Evolutionary conservation across 2,329 filamentous ascomycete species (phyloP), one percentile per base, ranked within the genome.

Genomic region (Aspergillus melleus): DNA sequence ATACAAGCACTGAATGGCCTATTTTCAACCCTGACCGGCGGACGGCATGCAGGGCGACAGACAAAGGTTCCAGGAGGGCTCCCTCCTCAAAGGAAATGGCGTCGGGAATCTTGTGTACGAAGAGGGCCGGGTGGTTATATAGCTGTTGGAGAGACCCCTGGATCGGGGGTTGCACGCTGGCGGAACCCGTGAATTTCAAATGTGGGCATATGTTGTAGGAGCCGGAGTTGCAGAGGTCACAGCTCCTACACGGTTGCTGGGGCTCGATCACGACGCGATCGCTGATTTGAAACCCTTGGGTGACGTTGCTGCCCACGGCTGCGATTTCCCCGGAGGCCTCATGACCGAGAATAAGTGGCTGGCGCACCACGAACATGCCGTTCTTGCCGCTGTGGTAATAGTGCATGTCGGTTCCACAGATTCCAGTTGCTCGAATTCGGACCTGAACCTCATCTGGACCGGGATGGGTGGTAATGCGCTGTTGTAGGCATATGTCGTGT

Each of bases 301-400:
- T 36, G 2, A 74, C 75, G 2, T 71, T 68, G 8, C 75, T 71
- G 73, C 76, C 74, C 2, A 90, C 83, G 44, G 83, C 82, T 49
- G 90, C 83, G 32, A 96, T 82, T 30, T 90, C 88, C 60, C 91
- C 91, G 9, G 90, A 84, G 4, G 90, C 91, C 71, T 88, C 86
- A 70, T 88, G 86, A 59, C 86, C 86, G 2, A 93, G 84, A 3
- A 90, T 86, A 81, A 94, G 70, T 70, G 63, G 56, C 22, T 61
- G 24, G 14, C 36, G 30, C 14, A 59, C 47, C 4, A 24, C 36
- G 39, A 59, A 46, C 3, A 39, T 44, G 29, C 62, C 58, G 26
- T 63, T 64, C 71, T 88, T 86, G 69, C 89, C 90, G 74, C 92
- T 88, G 61, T 85, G 79, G 83, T 89, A 93, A 84, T 94, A 94